These are phyloP conservation scores for Eremothecium sinecaudum DNA, from an alignment of 1,139 yeast species.

Conservation along the genomic window DNA sequence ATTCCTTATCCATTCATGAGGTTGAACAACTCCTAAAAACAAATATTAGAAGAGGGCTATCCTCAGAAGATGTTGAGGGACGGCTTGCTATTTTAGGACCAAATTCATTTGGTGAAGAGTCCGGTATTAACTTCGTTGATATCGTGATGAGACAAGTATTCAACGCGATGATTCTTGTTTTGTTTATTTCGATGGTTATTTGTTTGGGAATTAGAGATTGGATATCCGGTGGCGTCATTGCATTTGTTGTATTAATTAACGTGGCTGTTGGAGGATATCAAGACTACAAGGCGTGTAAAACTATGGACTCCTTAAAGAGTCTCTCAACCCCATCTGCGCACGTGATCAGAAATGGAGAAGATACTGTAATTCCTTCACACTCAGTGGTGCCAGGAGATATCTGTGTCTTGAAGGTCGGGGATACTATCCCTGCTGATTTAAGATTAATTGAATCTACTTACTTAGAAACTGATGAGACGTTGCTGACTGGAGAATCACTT, in stretches of 20 bases:
- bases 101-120: conserved; percentile 28
- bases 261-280: conserved; percentile 93
- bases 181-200: conserved; percentile 79
- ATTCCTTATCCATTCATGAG: conserved; percentile 47
- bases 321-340: conserved; percentile 92
- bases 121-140: conserved; percentile 45
- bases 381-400: conserved; percentile 93
- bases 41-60: conserved; percentile 49
- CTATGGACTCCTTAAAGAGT: conserved; percentile 81
- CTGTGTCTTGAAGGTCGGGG: conserved; percentile 83
- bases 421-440: conserved; percentile 90
- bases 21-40: conserved; percentile 56
- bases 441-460: conserved; percentile 69
- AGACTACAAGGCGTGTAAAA: conserved; percentile 89
- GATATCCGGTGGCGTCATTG: conserved; percentile 87
- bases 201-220: conserved; percentile 86
- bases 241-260: conserved; percentile 82
- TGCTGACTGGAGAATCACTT: conserved; percentile 87
- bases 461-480: conserved; percentile 80
- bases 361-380: conserved; percentile 68
- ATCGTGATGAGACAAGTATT: conserved; percentile 76
- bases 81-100: conserved; percentile 51
- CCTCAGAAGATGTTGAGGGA: conserved; percentile 58
- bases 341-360: conserved; percentile 67
- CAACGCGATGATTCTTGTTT: conserved; percentile 79